Conservation (phyloP, 2,329 filamentous ascomycete genomes). For the Ceratocystis lukuohia region DNA sequence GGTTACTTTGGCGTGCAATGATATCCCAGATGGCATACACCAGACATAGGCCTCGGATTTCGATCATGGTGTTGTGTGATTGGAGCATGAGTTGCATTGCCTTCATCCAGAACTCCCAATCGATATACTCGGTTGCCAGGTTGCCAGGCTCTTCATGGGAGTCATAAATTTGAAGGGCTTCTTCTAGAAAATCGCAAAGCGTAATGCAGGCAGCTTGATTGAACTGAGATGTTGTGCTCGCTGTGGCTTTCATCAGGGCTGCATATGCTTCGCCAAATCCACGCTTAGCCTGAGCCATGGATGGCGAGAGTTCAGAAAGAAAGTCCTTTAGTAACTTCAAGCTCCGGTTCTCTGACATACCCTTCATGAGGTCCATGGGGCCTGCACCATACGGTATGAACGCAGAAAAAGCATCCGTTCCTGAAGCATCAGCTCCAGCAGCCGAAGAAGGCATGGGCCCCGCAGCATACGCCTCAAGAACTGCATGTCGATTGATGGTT, state of each 20-base stretch:
- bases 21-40: constrained; percentile 69
- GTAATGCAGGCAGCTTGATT: constrained; percentile 77
- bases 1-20: constrained; percentile 48
- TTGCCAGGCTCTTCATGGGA: constrained; percentile 33
- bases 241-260: constrained; percentile 56
- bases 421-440: constrained; percentile 39
- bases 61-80: constrained; percentile 79
- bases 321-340: constrained; percentile 73
- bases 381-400: constrained; percentile 43
- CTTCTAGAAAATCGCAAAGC: constrained; percentile 82
- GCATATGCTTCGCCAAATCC: constrained; percentile 68
- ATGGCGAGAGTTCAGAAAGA: constrained; percentile 38
- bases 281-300: constrained; percentile 38
- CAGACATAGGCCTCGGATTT: constrained; percentile 72
- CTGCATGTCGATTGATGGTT: constrained; percentile 64
- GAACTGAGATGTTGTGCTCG: constrained; percentile 63
- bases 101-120: constrained; percentile 76
- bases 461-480: constrained; percentile 33
- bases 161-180: constrained; percentile 53
- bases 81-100: constrained; percentile 67
- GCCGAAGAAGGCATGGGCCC: constrained; percentile 35
- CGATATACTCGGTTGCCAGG: constrained; percentile 37
- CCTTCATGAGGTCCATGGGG: constrained; percentile 55
- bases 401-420: constrained; percentile 52
- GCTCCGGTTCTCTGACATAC: constrained; percentile 80